Evolutionary conservation across 768 basidiomycete species (phyloP), one percentile per base, ranked within the genome.

Genomic region (Pleurotus ostreatus): DNA sequence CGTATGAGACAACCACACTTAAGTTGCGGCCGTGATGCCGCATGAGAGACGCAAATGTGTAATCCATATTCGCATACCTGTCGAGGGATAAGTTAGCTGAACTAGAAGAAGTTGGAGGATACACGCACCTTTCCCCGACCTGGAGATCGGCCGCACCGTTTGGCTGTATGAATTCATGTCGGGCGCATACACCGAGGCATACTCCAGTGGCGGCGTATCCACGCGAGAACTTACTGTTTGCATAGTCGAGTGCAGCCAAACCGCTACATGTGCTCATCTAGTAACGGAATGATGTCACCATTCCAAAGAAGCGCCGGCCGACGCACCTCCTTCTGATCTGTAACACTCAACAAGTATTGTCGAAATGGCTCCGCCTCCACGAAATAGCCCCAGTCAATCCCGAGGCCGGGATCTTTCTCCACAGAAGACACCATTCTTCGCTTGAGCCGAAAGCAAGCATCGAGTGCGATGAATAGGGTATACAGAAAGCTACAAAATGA

Each of bases 31-130:
- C 30, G 12, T 55, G 46, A 34, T 48, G 25, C 0, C 65, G 44
- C 26, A 30, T 30, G 2, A 38, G 49, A 1, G 22, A 55, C 16
- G 59, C 55, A 26, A 71, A 64, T 2, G 70, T 55, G 34, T 64
- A 72, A 49, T 71, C 70, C 66, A 71, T 68, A 49, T 71, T 72
- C 20, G 60, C 61, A 55, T 71, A 70, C 20, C 70, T 68, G 4
- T 30, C 5, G 26, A 30, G 26, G 26, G 5, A 30, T 6, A 7
- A 7, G 6, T 30, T 30, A 7, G 26, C 26, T 30, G 26, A 5
- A 30, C 26, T 30, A 30, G 26, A 30, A 6, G 26, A 30, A 30
- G 5, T 30, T 30, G 26, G 26, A 30, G 26, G 26, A 30, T 30
- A 25, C 13, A 47, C 46, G n/a, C 12, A 47, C 46, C 46, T 18